phyloP scores from a whole-genome alignment of 1,284 basidiomycete species.

The Phlebopus sp. region DNA sequence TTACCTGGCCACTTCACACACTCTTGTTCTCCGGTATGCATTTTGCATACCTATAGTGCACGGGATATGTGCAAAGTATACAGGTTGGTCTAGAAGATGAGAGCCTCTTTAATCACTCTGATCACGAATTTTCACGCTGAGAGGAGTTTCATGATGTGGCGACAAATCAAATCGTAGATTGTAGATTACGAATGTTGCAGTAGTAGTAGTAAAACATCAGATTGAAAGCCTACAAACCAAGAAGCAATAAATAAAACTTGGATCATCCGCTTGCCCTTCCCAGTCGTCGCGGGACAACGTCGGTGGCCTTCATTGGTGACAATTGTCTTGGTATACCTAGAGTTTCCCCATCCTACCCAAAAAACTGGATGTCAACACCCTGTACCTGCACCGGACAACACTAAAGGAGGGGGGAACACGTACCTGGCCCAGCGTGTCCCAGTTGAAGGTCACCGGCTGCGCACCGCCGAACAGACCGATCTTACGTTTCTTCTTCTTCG shows the following conservation, averaged over 20 bases:
- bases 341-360: conserved; percentile 28
- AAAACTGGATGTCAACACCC: background rate
- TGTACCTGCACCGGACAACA: background rate
- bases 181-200: background rate
- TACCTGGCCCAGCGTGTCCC: conserved; percentile 39
- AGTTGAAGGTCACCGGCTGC: conserved; percentile 41
- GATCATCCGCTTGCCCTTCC: conserved; percentile 25
- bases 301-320: conserved; percentile 59
- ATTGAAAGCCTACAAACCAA: background rate
- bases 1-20: conserved; percentile 43
- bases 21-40: conserved; percentile 50
- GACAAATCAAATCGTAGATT: conserved; percentile 35
- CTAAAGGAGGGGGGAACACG: conserved; percentile 3
- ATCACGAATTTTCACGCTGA: conserved; percentile 62
- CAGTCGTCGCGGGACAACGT: conserved; percentile 45
- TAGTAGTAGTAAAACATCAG: no score
- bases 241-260: background rate
- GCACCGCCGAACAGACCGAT: conserved; percentile 52
- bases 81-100: conserved; percentile 52
- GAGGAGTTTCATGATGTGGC: conserved; percentile 81
- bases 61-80: conserved; percentile 37
- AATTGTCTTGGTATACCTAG: conserved; percentile 60
- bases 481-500: conserved; percentile 59
- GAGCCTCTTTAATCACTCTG: conserved; percentile 77
- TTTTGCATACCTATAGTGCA: conserved; percentile 52